Evolutionary conservation across 2,329 filamentous ascomycete species (phyloP), one percentile per base, ranked within the genome.

Genomic region (Leptographium galeiforme): DNA sequence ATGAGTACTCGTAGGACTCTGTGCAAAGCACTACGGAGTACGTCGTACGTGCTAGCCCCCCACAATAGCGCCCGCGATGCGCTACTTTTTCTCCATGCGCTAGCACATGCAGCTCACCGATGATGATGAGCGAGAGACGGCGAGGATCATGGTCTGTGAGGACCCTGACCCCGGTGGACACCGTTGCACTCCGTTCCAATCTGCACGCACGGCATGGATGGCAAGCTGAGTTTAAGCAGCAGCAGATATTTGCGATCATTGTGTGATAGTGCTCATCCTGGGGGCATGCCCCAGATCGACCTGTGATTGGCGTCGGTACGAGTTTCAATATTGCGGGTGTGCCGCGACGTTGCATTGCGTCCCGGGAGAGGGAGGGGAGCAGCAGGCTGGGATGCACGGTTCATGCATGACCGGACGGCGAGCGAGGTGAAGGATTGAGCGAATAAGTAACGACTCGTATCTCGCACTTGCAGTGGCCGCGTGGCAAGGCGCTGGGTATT

Each of bases 31-130:
- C n/a, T n/a, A n/a, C n/a, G n/a, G n/a, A n/a, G n/a, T n/a, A n/a
- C n/a, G n/a, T n/a, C n/a, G n/a, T n/a, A n/a, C n/a, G 25, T 25
- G 25, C 25, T 25, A 5, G 25, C 16, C n/a, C 32, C 41, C 11
- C 19, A 44, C 41, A 19, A 44, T 25, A 25, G 12, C 10, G 41
- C 11, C 18, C 18, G 19, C 41, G 12, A 30, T 44, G 41, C 41
- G 30, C 44, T 43, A 12, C 48, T 43, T 10, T 10, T 34, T 12
- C 45, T 19, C 39, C 32, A 43, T 34, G 18, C 33, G 34, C 33
- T 52, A 52, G 19, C 25, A 32, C 36, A 30, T 52, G 50, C 50
- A 52, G 41, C 41, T 51, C 50, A 51, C 50, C 50, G 50, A 50
- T 34, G 25, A n/a, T 38, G 48, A 51, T 51, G 50, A 45, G 25